Evolutionary conservation across 192 early-diverging fungal species (phyloP).

Genomic region (Mortierella antarctica): DNA sequence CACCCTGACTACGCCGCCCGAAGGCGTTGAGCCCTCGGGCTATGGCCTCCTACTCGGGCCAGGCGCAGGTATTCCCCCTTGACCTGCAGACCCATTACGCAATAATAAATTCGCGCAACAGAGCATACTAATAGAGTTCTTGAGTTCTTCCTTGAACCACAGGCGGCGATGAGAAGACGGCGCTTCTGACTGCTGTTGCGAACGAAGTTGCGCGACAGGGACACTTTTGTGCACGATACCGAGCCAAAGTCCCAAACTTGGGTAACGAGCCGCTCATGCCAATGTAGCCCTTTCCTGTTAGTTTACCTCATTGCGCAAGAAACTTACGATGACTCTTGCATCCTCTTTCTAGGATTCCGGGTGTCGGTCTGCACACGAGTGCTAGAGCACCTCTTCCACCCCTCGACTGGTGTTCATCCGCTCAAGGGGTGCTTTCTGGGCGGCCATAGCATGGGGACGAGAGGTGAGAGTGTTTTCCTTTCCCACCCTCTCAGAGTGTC

Average conservation of each 20-base stretch:
- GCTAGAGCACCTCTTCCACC: slow-evolving; percentile 43
- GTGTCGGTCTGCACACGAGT: slow-evolving; percentile 27
- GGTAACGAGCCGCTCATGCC: slow-evolving; percentile 1
- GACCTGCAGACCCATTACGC: neutral
- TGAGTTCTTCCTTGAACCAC: too few species aligned
- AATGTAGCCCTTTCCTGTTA: neutral
- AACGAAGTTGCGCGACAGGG: slow-evolving; percentile 31
- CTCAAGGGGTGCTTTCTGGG: slow-evolving; percentile 38
- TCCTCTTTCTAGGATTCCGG: slow-evolving; percentile 7
- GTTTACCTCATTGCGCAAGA: neutral
- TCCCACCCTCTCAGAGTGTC: neutral
- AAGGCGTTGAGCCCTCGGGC: slow-evolving; percentile 26
- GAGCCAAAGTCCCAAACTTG: slow-evolving; percentile 35
- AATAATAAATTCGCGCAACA: neutral
- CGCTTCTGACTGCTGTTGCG: slow-evolving; percentile 25
- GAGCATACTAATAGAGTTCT: neutral
- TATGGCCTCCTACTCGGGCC: slow-evolving; percentile 42
- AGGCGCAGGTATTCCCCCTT: slow-evolving; percentile 23
- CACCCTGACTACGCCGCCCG: slow-evolving; percentile 27
- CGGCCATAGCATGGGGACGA: slow-evolving; percentile 42
- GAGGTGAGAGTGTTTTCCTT: slow-evolving; percentile 12
- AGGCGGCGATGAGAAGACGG: slow-evolving; percentile 45
- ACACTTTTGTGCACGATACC: slow-evolving; percentile 45
- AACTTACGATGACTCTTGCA: neutral
- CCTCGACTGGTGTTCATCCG: slow-evolving; percentile 20